Evolutionary conservation across 768 basidiomycete species (phyloP).

Genomic region (Chalciporus pseudorubinellus): DNA sequence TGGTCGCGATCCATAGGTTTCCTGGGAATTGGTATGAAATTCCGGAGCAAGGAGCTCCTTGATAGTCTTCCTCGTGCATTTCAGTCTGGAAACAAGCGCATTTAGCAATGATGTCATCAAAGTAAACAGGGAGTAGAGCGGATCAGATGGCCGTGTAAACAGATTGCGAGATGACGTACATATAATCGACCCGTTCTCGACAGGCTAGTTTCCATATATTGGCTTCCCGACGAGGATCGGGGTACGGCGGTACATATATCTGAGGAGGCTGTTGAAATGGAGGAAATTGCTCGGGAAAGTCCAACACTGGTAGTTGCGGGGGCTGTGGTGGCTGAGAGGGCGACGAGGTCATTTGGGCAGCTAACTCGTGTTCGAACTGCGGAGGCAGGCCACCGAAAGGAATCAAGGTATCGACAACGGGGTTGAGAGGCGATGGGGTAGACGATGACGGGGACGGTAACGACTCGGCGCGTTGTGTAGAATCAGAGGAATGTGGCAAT

Average conservation of each 20-base stretch:
- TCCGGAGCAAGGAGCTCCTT: constrained; percentile 32
- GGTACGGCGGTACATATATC: constrained; percentile 28
- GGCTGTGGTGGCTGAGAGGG: constrained; percentile 5
- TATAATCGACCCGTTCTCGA: constrained; percentile 34
- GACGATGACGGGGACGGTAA: constrained; percentile 5
- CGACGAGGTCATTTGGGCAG: constrained; percentile 16
- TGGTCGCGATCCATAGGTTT: background rate
- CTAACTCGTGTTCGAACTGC: constrained; percentile 17
- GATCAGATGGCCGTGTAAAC: constrained; percentile 2
- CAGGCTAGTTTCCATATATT: constrained; percentile 36
- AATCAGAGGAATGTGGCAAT: background rate
- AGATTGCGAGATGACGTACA: constrained; percentile 22
- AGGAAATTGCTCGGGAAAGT: constrained; percentile 24
- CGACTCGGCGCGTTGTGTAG: background rate
- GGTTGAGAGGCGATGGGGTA: constrained; percentile 17
- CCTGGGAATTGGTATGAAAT: constrained; percentile 14
- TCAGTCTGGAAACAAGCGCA: constrained; percentile 17
- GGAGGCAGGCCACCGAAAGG: constrained; percentile 25
- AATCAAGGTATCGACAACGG: constrained; percentile 26
- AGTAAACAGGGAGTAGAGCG: background rate
- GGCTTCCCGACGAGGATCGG: constrained; percentile 33
- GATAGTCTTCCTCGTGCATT: constrained; percentile 32
- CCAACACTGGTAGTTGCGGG: constrained; percentile 19
- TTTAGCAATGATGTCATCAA: constrained; percentile 1
- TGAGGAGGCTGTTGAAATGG: constrained; percentile 22